Evolutionary conservation across 192 early-diverging fungal species (phyloP).

Genomic region (Backusella tarrabulga): DNA sequence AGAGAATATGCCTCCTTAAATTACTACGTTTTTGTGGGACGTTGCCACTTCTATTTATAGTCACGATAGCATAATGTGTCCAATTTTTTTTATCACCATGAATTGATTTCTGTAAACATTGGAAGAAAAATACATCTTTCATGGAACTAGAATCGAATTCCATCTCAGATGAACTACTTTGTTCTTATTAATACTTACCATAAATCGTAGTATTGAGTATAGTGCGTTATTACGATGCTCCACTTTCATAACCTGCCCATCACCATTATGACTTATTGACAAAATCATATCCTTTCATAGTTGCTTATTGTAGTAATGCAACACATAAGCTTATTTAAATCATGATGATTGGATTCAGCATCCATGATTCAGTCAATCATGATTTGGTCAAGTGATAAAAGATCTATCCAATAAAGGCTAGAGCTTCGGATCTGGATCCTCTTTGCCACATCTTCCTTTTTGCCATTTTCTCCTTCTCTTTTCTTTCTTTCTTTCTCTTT

Average conservation of each 20-base stretch:
- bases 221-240: neutral
- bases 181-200: neutral
- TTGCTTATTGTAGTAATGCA: neutral
- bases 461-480: neutral
- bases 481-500: neutral
- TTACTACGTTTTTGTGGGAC: neutral
- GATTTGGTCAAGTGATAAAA: constrained; percentile 5
- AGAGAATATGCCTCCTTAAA: neutral
- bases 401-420: neutral
- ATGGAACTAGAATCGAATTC: neutral
- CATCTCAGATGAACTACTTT: neutral
- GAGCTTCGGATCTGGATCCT: neutral
- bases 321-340: neutral
- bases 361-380: neutral
- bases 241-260: neutral
- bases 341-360: neutral
- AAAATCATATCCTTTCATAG: neutral
- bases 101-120: neutral
- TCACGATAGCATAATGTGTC: neutral
- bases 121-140: neutral
- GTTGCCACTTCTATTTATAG: neutral
- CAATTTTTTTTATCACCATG: neutral
- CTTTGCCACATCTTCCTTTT: constrained; percentile 1
- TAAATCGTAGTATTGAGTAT: neutral
- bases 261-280: neutral